These are phyloP conservation scores for Leccinum subatratum DNA, from an alignment of 1,284 basidiomycete species.

Conservation along the genomic window DNA sequence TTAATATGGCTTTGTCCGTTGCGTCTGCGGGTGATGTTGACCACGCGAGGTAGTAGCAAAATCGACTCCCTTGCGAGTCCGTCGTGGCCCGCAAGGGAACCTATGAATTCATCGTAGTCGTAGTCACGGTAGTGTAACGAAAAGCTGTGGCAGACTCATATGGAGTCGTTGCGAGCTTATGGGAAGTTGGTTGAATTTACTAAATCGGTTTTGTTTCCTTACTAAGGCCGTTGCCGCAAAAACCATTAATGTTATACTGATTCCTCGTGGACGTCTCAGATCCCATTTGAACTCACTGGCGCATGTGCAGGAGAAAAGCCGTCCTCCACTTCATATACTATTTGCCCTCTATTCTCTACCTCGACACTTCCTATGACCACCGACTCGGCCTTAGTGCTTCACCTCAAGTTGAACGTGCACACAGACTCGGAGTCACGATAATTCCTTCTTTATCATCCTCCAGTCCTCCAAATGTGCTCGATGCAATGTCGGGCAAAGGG, in stretches of 20 bases:
- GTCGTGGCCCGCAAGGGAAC: too few species aligned
- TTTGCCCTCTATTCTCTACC: not conserved
- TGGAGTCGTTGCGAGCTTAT: too few species aligned
- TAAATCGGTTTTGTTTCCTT: not conserved
- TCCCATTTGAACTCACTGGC: not conserved
- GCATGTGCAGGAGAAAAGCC: not conserved
- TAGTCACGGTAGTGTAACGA: too few species aligned
- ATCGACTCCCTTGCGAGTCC: too few species aligned
- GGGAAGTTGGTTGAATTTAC: not conserved
- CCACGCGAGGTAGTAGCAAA: too few species aligned
- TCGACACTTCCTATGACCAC: not conserved
- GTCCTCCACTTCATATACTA: not conserved
- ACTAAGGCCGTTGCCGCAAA: not conserved
- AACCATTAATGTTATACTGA: not conserved
- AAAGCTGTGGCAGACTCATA: too few species aligned
- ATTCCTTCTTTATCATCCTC: slow-evolving; percentile 6
- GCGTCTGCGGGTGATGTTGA: too few species aligned
- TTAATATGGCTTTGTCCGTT: too few species aligned
- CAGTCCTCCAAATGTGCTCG: slow-evolving; percentile 7
- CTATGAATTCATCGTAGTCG: too few species aligned
- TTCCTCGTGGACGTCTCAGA: not conserved
- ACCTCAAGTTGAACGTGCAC: not conserved
- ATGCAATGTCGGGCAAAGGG: slow-evolving; percentile 13
- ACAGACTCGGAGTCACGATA: not conserved
- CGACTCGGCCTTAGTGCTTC: not conserved